Conservation (phyloP, 768 basidiomycete genomes). For the Atractiella rhizophila region DNA sequence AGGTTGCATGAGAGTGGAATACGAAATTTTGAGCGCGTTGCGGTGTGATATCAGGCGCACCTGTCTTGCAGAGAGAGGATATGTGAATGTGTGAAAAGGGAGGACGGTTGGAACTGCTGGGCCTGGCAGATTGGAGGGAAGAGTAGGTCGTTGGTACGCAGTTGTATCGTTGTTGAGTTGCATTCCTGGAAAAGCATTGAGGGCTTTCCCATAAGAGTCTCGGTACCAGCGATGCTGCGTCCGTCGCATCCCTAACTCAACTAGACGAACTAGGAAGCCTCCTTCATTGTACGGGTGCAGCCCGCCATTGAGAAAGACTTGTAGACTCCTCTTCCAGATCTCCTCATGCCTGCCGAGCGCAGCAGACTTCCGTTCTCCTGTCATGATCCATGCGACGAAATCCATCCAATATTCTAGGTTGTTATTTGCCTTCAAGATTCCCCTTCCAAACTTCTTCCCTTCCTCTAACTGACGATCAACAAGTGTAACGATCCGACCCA, state of each 20-base stretch:
- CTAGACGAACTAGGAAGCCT: conserved; percentile 27
- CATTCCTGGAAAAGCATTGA: conserved; percentile 5
- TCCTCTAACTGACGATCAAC: conserved; percentile 10
- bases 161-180: neutral
- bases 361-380: too few species aligned
- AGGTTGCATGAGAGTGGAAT: conserved; percentile 25
- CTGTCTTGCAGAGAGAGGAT: conserved; percentile 25
- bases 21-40: conserved; percentile 28
- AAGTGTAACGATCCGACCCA: conserved; percentile 9
- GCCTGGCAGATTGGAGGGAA: conserved; percentile 10
- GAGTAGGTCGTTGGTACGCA: conserved; percentile 3
- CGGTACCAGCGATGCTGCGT: conserved; percentile 28
- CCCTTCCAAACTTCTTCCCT: conserved; percentile 17
- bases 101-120: conserved; percentile 20
- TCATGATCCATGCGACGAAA: conserved; percentile 18
- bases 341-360: neutral
- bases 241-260: conserved; percentile 26
- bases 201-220: conserved; percentile 20
- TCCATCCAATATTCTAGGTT: conserved; percentile 24
- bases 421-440: conserved; percentile 17
- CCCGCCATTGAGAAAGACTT: too few species aligned
- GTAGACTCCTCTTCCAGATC: too few species aligned
- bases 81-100: conserved; percentile 32
- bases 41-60: conserved; percentile 29
- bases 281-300: conserved; percentile 23